Percentiles rank a stretch among this genome's conserved stretches.
phyloP scores from a whole-genome alignment of 106 monocot genomes.

The Ottelia alismoides region DNA sequence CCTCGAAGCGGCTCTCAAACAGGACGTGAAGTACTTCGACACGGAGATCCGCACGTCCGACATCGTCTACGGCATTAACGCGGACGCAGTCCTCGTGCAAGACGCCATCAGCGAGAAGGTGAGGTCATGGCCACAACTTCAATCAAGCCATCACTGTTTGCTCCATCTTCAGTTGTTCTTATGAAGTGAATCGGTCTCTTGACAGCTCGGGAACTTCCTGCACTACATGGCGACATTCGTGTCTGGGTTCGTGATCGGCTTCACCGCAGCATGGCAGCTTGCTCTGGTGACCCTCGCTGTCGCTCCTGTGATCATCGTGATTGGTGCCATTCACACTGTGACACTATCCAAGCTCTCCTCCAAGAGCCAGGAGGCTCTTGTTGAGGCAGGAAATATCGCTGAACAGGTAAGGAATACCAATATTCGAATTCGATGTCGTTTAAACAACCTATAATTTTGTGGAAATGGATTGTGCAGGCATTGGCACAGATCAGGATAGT shows the following conservation, averaged over 20 bases:
- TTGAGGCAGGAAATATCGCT: conserved; percentile 34
- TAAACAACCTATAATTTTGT: neutral
- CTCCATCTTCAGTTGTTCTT: neutral
- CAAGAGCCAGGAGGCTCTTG: conserved; percentile 39
- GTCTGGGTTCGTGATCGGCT: conserved; percentile 32
- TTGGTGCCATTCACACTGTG: conserved; percentile 42
- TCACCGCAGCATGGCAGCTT: conserved; percentile 46
- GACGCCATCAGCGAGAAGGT: conserved; percentile 49
- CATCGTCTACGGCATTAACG: conserved; percentile 38
- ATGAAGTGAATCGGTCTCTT: neutral
- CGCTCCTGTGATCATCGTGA: conserved; percentile 43
- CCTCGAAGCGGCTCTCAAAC: conserved; percentile 24
- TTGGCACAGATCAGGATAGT: conserved; percentile 46
- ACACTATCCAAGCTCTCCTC: conserved; percentile 33
- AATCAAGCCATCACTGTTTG: neutral
- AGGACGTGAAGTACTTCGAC: conserved; percentile 36
- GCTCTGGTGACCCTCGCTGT: conserved; percentile 46
- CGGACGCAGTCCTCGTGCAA: conserved; percentile 32
- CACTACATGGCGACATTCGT: conserved; percentile 38
- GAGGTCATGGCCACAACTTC: neutral
- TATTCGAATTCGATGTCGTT: neutral
- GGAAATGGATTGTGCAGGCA: conserved; percentile 17
- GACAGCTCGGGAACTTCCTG: conserved; percentile 29
- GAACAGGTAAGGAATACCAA: conserved; percentile 6
- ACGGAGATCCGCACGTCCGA: conserved; percentile 11